Evolutionary conservation across 768 basidiomycete genomes (phyloP).

Genomic region (Tricholoma saponaceum): DNA sequence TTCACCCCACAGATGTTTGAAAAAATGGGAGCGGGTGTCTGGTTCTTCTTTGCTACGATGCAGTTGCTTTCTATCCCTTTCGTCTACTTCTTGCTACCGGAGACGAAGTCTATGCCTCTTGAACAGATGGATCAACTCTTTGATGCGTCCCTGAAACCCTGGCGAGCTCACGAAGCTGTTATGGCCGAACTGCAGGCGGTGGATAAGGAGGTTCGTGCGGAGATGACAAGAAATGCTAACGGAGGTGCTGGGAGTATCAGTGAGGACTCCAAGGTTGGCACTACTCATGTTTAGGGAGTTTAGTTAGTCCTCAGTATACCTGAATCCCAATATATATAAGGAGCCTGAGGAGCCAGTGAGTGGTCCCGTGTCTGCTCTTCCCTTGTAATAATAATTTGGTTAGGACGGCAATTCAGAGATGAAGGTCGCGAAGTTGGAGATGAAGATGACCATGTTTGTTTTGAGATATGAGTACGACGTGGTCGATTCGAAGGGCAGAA

Average conservation of each 20-base stretch:
- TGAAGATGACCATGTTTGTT: no score
- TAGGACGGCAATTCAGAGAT: no score
- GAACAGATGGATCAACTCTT: conserved; percentile 42
- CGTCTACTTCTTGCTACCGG: conserved; percentile 34
- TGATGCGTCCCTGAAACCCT: conserved; percentile 27
- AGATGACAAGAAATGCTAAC: background rate
- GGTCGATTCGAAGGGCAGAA: no score
- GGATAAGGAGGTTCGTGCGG: background rate
- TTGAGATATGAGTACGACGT: no score
- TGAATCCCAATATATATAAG: no score
- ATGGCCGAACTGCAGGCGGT: conserved; percentile 10
- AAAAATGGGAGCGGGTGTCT: conserved; percentile 33
- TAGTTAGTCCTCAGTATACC: background rate
- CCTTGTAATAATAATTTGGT: no score
- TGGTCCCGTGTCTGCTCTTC: no score
- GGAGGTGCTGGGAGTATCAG: background rate
- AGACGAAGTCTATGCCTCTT: conserved; percentile 37
- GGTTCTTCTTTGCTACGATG: conserved; percentile 31
- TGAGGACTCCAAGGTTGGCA: no score
- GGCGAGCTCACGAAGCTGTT: conserved; percentile 29
- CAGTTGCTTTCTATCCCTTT: conserved; percentile 31
- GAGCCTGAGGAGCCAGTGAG: no score
- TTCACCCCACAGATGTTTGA: conserved; percentile 37
- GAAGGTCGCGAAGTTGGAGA: no score
- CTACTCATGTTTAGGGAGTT: no score